A percentile compares a stretch with the other conserved stretches of the same genome.
Conservation (phyloP, 1,284 basidiomycete genomes). For the Tylopilus orsonianus region DNA sequence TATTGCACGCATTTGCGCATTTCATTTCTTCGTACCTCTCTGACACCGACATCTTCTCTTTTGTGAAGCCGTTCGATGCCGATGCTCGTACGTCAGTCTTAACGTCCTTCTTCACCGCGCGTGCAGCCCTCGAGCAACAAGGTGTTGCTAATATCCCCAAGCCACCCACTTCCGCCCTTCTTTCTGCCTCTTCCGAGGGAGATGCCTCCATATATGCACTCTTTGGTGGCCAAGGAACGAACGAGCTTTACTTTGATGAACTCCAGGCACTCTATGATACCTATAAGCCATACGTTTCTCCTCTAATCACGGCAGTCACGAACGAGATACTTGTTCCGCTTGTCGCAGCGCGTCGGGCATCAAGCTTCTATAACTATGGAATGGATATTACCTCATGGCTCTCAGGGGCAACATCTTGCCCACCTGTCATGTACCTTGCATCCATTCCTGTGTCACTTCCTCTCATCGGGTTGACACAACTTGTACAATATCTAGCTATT, state of each 20-base stretch:
- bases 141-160: slow-evolving; percentile 60
- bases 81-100: slow-evolving; percentile 79
- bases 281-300: slow-evolving; percentile 82
- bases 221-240: slow-evolving; percentile 98
- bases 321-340: slow-evolving; percentile 73
- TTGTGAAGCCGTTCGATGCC: slow-evolving; percentile 74
- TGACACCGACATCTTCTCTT: slow-evolving; percentile 76
- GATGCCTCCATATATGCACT: slow-evolving; percentile 87
- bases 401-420: slow-evolving; percentile 64
- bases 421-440: slow-evolving; percentile 85
- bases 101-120: slow-evolving; percentile 78
- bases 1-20: slow-evolving; percentile 70
- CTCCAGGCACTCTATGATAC: slow-evolving; percentile 89
- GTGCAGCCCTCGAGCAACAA: slow-evolving; percentile 68
- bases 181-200: slow-evolving; percentile 67
- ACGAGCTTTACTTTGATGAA: slow-evolving; percentile 98
- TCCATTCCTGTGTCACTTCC: slow-evolving; percentile 95
- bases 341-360: slow-evolving; percentile 59
- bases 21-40: slow-evolving; percentile 81
- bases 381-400: slow-evolving; percentile 88
- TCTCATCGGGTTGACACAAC: slow-evolving; percentile 94
- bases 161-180: slow-evolving; percentile 71
- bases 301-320: slow-evolving; percentile 68
- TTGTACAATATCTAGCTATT: slow-evolving; percentile 87
- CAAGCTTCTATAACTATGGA: slow-evolving; percentile 77